Percentiles rank a stretch among this genome's conserved stretches.
phyloP scores from a whole-genome alignment of 2,329 filamentous ascomycete genomes.

The Neoscytalidium dimidiatum region DNA sequence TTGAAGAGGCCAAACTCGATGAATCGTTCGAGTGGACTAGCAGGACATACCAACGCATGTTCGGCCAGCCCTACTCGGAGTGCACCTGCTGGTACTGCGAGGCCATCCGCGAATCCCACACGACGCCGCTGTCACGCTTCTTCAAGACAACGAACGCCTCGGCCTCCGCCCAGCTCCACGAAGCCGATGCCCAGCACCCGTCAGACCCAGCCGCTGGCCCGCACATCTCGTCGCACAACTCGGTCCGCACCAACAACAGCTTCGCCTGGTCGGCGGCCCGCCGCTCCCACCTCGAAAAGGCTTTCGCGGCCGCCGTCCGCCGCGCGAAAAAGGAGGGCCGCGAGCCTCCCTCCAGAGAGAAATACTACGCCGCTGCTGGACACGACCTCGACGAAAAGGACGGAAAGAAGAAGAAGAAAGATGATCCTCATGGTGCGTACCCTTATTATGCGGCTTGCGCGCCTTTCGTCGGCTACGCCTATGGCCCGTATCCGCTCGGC shows the following conservation, averaged over 20 bases:
- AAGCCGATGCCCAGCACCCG: slow-evolving; percentile 41
- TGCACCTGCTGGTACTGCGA: slow-evolving; percentile 88
- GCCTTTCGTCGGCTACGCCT: slow-evolving; percentile 48
- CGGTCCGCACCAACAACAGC: slow-evolving; percentile 49
- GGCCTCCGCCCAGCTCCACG: slow-evolving; percentile 50
- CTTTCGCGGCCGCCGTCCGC: slow-evolving; percentile 21
- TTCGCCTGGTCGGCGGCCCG: slow-evolving; percentile 3
- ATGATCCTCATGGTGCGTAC: background rate
- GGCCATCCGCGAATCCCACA: slow-evolving; percentile 61
- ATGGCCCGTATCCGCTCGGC: slow-evolving; percentile 44
- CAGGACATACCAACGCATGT: slow-evolving; percentile 67
- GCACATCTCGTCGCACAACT: slow-evolving; percentile 74
- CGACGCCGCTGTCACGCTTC: slow-evolving; percentile 48
- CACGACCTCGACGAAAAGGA: slow-evolving; percentile 18
- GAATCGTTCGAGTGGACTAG: slow-evolving; percentile 72
- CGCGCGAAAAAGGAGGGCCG: slow-evolving; percentile 37
- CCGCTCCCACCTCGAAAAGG: slow-evolving; percentile 10
- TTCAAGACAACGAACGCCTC: slow-evolving; percentile 48
- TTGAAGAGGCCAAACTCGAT: slow-evolving; percentile 67
- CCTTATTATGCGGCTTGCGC: slow-evolving; percentile 30
- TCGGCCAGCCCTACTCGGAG: slow-evolving; percentile 68
- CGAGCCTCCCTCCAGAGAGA: slow-evolving; percentile 20
- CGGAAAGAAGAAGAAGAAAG: slow-evolving; percentile 24
- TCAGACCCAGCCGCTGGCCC: background rate
- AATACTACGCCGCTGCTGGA: background rate